Conservation (phyloP, 2,329 filamentous ascomycete species). For the Parastagonospora avenae region DNA sequence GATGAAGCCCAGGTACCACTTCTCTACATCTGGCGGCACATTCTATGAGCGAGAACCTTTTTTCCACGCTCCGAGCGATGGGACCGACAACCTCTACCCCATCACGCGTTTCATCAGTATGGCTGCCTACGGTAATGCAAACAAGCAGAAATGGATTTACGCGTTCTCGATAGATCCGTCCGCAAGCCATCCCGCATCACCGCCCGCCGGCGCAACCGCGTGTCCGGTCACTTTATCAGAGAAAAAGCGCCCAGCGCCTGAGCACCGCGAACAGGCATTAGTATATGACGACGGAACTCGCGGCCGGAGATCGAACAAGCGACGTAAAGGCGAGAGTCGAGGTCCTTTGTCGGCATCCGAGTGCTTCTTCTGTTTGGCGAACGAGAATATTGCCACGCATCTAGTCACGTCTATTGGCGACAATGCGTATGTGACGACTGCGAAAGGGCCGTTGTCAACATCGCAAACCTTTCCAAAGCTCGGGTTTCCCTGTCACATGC, state of each 20-base stretch:
- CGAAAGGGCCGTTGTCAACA: constrained; percentile 85
- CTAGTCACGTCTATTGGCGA: constrained; percentile 89
- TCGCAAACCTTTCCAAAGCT: constrained; percentile 73
- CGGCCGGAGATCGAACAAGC: constrained; percentile 48
- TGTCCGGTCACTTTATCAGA: constrained; percentile 69
- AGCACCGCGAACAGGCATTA: constrained; percentile 41
- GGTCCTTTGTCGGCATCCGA: constrained; percentile 63
- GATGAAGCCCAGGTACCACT: constrained; percentile 90
- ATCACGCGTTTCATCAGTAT: constrained; percentile 91
- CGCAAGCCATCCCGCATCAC: constrained; percentile 62
- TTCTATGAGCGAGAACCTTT: constrained; percentile 95
- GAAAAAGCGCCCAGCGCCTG: constrained; percentile 62
- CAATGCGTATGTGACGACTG: constrained; percentile 85
- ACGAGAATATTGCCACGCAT: constrained; percentile 80
- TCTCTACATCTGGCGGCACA: constrained; percentile 71
- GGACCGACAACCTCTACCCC: constrained; percentile 58
- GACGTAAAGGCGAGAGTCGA: constrained; percentile 38
- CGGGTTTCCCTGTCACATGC: constrained; percentile 79
- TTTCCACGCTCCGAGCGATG: constrained; percentile 65
- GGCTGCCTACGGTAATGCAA: constrained; percentile 74
- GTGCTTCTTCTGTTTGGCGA: constrained; percentile 96
- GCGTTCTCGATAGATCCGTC: constrained; percentile 69
- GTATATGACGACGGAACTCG: constrained; percentile 44
- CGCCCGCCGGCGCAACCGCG: constrained; percentile 74
- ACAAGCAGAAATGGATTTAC: constrained; percentile 81